A percentile compares a stretch with the other conserved stretches of the same genome.
phyloP scores from a whole-genome alignment of 176 grass and related monocot genomes.

The Lolium multiflorum region DNA sequence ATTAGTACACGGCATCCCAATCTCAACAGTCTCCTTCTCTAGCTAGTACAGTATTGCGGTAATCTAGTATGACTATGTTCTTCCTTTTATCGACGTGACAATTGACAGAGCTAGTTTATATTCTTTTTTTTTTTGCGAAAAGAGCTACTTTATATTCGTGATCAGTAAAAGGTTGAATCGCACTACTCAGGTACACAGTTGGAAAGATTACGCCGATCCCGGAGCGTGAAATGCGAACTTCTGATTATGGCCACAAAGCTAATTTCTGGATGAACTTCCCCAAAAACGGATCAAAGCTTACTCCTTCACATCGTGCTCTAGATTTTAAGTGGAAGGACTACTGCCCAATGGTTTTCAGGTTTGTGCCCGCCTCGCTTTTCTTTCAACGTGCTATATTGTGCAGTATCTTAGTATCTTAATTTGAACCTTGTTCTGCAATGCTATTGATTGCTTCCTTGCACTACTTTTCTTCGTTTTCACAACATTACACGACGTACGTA shows the following conservation, averaged over 20 bases:
- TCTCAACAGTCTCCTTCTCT: not conserved
- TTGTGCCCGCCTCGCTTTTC: not conserved
- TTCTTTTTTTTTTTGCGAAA: no score
- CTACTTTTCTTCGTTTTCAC: not conserved
- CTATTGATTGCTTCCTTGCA: not conserved
- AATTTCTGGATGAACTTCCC: conserved; percentile 99
- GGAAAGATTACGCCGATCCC: conserved; percentile 97
- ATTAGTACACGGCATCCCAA: not conserved
- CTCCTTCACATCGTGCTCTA: conserved; percentile 82
- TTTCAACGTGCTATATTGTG: not conserved
- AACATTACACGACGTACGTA: not conserved
- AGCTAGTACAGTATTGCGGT: not conserved
- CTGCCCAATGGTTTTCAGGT: conserved; percentile 99
- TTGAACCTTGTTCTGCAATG: not conserved
- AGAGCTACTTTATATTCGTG: not conserved
- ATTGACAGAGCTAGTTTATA: no score
- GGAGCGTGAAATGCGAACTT: conserved; percentile 78
- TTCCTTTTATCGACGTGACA: no score
- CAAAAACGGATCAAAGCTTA: conserved; percentile 84
- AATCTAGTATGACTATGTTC: not conserved
- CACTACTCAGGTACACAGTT: conserved; percentile 81
- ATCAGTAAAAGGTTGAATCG: not conserved
- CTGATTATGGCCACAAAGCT: conserved; percentile 90
- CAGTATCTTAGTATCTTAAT: no score
- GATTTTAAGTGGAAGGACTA: conserved; percentile 99